These are phyloP conservation scores for Penicillium sp. DNA, from an alignment of 2,329 filamentous ascomycete genomes.

Conservation along the genomic window DNA sequence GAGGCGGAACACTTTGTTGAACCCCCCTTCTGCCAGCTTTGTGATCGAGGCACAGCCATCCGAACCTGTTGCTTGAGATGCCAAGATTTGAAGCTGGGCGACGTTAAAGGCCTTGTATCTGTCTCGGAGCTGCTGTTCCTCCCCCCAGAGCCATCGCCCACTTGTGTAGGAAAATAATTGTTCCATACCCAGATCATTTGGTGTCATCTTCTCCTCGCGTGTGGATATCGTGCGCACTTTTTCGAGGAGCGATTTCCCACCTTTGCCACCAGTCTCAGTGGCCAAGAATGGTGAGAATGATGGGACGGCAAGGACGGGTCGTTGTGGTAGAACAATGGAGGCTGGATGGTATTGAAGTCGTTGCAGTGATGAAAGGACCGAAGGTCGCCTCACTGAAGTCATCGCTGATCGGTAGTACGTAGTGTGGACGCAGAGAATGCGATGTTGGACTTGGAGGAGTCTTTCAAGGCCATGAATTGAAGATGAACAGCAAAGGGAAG, in stretches of 20 bases:
- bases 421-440: too few relatives aligned
- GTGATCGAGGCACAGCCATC: conserved; percentile 30
- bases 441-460: too few relatives aligned
- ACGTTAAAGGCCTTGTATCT: conserved; percentile 34
- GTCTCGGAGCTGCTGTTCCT: conserved; percentile 28
- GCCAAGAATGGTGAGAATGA: too few relatives aligned
- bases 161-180: conserved; percentile 21
- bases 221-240: neutral
- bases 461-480: too few relatives aligned
- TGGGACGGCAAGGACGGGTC: too few relatives aligned
- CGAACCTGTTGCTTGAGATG: conserved; percentile 16
- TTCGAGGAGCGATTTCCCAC: neutral
- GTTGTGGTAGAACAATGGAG: neutral
- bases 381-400: neutral
- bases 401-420: too few relatives aligned
- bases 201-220: neutral
- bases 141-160: conserved; percentile 33
- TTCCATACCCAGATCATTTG: neutral
- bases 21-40: conserved; percentile 35
- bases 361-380: neutral
- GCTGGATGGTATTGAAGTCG: neutral
- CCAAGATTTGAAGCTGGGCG: conserved; percentile 7
- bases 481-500: too few relatives aligned
- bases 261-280: too few relatives aligned
- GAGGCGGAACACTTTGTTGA: conserved; percentile 31